Conservation (phyloP, 208 protist species). For the Trypanosoma congolense region DNA sequence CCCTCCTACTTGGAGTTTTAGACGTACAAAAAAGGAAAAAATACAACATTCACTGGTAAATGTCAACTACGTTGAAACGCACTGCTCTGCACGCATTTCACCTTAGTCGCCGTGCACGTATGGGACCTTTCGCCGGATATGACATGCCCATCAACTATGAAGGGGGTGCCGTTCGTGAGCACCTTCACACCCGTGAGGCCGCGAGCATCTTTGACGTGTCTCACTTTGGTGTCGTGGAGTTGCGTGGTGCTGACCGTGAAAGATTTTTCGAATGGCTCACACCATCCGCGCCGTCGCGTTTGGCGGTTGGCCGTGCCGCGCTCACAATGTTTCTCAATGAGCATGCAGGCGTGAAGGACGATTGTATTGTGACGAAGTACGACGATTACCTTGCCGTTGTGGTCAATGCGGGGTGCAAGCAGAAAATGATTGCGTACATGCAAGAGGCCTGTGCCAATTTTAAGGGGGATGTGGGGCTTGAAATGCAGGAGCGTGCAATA, state of each 20-base stretch:
- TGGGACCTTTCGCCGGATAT: slow-evolving; percentile 94
- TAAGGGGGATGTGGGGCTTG: slow-evolving; percentile 78
- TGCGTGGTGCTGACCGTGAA: slow-evolving; percentile 87
- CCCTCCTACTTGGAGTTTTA: too few relatives aligned
- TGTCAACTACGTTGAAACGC: slow-evolving; percentile 30
- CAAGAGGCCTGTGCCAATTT: slow-evolving; percentile 33
- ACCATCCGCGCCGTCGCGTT: slow-evolving; percentile 68
- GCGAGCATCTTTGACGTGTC: slow-evolving; percentile 96
- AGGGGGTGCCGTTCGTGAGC: slow-evolving; percentile 81
- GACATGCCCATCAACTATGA: slow-evolving; percentile 95
- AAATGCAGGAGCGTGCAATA: slow-evolving; percentile 72
- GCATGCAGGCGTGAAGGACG: slow-evolving; percentile 92
- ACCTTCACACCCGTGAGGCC: slow-evolving; percentile 83
- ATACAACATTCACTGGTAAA: slow-evolving; percentile 18
- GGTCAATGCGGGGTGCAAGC: slow-evolving; percentile 95
- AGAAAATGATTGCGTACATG: slow-evolving; percentile 92
- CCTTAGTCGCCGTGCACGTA: slow-evolving; percentile 83
- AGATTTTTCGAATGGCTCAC: slow-evolving; percentile 92
- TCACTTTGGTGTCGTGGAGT: slow-evolving; percentile 94
- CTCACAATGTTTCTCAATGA: slow-evolving; percentile 94
- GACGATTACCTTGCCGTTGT: slow-evolving; percentile 91
- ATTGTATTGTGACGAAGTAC: slow-evolving; percentile 92
- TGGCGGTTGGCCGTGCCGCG: slow-evolving; percentile 34
- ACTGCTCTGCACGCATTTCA: slow-evolving; percentile 87
- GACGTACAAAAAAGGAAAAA: too few relatives aligned